A percentile compares a stretch with the other conserved stretches of the same genome.
These are phyloP conservation scores for Leptographium procerum DNA, from an alignment of 2,329 filamentous ascomycete genomes.

Conservation along the genomic window DNA sequence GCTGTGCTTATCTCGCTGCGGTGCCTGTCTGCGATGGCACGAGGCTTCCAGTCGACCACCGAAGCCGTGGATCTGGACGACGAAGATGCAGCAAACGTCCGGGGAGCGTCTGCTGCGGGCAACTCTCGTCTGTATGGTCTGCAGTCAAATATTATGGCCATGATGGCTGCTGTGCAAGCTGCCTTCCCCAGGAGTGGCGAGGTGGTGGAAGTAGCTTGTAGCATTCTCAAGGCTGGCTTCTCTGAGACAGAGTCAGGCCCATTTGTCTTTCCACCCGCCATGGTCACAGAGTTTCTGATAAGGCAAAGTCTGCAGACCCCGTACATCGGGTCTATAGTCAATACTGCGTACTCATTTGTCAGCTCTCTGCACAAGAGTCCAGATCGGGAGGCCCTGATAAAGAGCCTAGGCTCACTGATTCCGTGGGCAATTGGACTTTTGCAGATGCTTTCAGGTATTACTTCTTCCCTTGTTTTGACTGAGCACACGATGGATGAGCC, in stretches of 20 bases:
- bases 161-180: slow-evolving; percentile 34
- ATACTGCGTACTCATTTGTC: slow-evolving; percentile 59
- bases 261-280: slow-evolving; percentile 59
- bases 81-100: slow-evolving; percentile 3
- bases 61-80: slow-evolving; percentile 57
- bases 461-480: background rate
- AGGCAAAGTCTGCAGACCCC: slow-evolving; percentile 49
- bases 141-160: slow-evolving; percentile 34
- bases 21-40: slow-evolving; percentile 59
- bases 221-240: slow-evolving; percentile 62
- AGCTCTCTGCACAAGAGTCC: slow-evolving; percentile 42
- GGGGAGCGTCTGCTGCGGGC: background rate
- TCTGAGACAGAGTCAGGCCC: slow-evolving; percentile 63
- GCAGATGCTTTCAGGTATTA: slow-evolving; percentile 46
- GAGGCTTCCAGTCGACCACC: slow-evolving; percentile 56
- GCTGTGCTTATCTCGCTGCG: slow-evolving; percentile 46
- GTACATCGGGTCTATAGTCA: slow-evolving; percentile 56
- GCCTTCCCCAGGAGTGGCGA: slow-evolving; percentile 52
- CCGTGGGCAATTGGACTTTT: slow-evolving; percentile 53
- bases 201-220: slow-evolving; percentile 60
- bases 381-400: slow-evolving; percentile 27
- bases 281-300: slow-evolving; percentile 56
- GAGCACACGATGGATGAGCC: background rate
- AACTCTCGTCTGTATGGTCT: slow-evolving; percentile 20
- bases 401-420: slow-evolving; percentile 40